Base-by-base conservation (phyloP, 257 asterid genomes). In the Salvia rosmarinus region DNA sequence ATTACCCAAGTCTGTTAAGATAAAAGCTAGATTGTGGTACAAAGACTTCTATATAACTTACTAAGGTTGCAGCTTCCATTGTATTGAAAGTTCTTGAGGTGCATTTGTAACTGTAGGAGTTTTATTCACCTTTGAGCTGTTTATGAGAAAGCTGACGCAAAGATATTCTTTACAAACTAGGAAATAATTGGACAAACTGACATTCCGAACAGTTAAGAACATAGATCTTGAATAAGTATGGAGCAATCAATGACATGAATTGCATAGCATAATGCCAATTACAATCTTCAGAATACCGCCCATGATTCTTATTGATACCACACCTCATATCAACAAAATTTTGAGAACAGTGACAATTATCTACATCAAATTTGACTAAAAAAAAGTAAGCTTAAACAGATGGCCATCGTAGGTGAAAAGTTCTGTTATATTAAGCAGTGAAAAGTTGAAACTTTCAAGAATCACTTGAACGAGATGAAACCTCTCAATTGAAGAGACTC, bases 311-410 rank as follows among this genome's bases (percentile, higher is more conserved):
- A 32, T 76, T 54, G 37, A 13, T 32, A 19, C 35, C 25, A 56
- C 35, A 66, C 17, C 64, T n/a, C 64, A 50, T 39, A 59, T 43
- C 64, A 49, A 35, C 25, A 39, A 56, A 56, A 46, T 21, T 28
- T 17, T 17, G 62, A 8, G 60, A 54, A 65, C 40, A 37, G n/a
- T 54, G 60, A 57, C 65, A 44, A 44, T 37, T 7, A 40, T 13
- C 25, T 25, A 39, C 40, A 68, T 49, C 13, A 60, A 59, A 13
- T 68, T 57, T 28, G 51, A 59, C 21, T 59, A 12, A 2, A 3
- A 35, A 50, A 32, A 52, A 55, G 66, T 14, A 39, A 55, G 56
- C 49, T 42, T n/a, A 47, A 8, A 5, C n/a, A 49, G 47, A 47
- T 47, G 11, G 12, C 47, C n/a, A 32, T 8, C 19, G 10, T 42